Base-by-base conservation (phyloP, 495 filamentous ascomycete genomes). In the Penicillium paradoxum region DNA sequence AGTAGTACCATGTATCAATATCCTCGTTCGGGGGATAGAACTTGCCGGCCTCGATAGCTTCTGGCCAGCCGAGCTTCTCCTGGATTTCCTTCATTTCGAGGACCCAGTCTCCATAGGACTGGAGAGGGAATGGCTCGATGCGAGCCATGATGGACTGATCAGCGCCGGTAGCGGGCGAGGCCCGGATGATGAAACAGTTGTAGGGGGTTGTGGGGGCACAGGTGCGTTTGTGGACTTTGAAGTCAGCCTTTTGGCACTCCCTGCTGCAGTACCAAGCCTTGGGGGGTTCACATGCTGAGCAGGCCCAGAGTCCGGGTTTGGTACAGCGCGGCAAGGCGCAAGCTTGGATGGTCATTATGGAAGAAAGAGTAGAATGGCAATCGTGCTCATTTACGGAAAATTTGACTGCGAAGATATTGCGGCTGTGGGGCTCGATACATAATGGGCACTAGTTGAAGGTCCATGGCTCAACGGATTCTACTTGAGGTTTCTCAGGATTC, bases 341-440 rank as follows among this genome's bases (percentile, higher is more conserved):
- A 67, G 83, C 84, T 11, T 87, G 84, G 2, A 81, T 85, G 0
- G 79, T 83, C 56, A 83, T 88, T 79, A 69, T 88, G 4, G 66
- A 70, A 29, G 58, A 40, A 19, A 11, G 30, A 2, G 10, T 4
- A 6, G 11, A 32, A 40, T 40, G 6, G 19, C 2, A 32, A 11
- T 32, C 11, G 30, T 10, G 18, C 21, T 14, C 10, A 6, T 39
- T 3, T 19, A 38, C 17, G 17, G 17, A 38, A 2, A 13, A 10
- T 37, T 15, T 4, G 8, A 37, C 8, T 34, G 3, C 15, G 17
- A 38, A 19, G 36, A 19, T 19, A 17, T 21, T 21, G 37, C 37
- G 3, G 17, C 36, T 39, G 37, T 21, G 18, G 37, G 17, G 18
- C 18, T 27, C n/a, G n/a, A n/a, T n/a, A n/a, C n/a, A n/a, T n/a